Evolutionary conservation across 352 stramenopile genomes (phyloP).

Genomic region (Pythium folliculosum): DNA sequence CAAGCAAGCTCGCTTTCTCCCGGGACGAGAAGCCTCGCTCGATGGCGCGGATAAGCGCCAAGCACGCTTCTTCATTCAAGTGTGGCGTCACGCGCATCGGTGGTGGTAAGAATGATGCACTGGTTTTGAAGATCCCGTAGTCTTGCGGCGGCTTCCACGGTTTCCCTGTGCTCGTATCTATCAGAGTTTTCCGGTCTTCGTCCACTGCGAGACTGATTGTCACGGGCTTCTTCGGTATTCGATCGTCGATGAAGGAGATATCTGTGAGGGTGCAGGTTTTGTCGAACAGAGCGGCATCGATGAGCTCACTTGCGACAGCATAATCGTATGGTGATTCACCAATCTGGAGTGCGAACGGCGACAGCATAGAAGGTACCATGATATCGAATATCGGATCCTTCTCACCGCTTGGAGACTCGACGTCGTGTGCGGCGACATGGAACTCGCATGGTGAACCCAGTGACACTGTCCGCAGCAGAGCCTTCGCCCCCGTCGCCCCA

Average conservation of each 20-base stretch:
- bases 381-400: slow-evolving; percentile 53
- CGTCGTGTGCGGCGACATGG: slow-evolving; percentile 52
- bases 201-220: slow-evolving; percentile 35
- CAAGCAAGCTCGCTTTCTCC: slow-evolving; percentile 47
- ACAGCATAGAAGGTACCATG: slow-evolving; percentile 51
- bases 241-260: slow-evolving; percentile 42
- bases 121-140: slow-evolving; percentile 40
- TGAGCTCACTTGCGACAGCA: slow-evolving; percentile 55
- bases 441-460: slow-evolving; percentile 58
- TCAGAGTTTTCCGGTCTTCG: slow-evolving; percentile 32
- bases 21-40: slow-evolving; percentile 52
- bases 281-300: slow-evolving; percentile 45
- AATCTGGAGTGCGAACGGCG: slow-evolving; percentile 56
- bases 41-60: slow-evolving; percentile 49
- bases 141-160: slow-evolving; percentile 40
- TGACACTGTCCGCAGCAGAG: slow-evolving; percentile 50
- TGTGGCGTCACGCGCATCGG: slow-evolving; percentile 31
- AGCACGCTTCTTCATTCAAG: slow-evolving; percentile 36
- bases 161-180: slow-evolving; percentile 29
- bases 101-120: slow-evolving; percentile 47
- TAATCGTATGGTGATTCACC: slow-evolving; percentile 63
- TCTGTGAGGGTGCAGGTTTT: slow-evolving; percentile 48
- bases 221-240: slow-evolving; percentile 33
- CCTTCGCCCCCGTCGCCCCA: slow-evolving; percentile 52
- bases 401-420: slow-evolving; percentile 34